phyloP scores from a whole-genome alignment of 1,284 basidiomycete species.

The Puccinia novopanici region DNA sequence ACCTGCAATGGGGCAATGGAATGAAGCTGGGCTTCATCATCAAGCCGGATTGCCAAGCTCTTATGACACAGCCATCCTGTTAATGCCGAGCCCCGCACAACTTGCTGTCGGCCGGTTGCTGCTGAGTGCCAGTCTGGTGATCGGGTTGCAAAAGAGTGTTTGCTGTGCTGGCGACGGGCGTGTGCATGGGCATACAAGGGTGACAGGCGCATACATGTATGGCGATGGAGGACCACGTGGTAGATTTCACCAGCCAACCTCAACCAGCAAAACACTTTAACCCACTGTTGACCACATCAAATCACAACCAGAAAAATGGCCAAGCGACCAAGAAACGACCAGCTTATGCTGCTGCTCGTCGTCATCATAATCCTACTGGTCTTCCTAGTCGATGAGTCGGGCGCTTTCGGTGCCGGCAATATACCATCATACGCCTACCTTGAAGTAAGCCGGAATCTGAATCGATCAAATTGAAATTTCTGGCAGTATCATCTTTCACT shows the following conservation, averaged over 20 bases:
- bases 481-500: neutral
- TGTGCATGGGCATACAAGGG: slow-evolving; percentile 9
- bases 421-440: slow-evolving; percentile 54
- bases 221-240: neutral
- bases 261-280: too few relatives aligned
- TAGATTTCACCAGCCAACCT: neutral
- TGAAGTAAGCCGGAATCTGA: slow-evolving; percentile 51
- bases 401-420: slow-evolving; percentile 55
- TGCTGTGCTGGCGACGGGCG: neutral
- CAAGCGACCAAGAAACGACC: neutral
- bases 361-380: slow-evolving; percentile 33
- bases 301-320: neutral
- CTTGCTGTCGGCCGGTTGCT: too few relatives aligned
- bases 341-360: slow-evolving; percentile 4
- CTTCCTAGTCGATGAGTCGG: slow-evolving; percentile 34
- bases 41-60: too few relatives aligned
- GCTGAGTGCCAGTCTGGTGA: neutral
- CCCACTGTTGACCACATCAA: neutral
- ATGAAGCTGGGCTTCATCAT: too few relatives aligned
- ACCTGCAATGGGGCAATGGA: too few relatives aligned
- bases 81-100: too few relatives aligned
- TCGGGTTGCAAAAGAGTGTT: neutral
- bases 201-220: slow-evolving; percentile 13
- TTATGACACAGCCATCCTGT: too few relatives aligned
- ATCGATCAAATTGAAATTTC: neutral